Evolutionary conservation across 1,284 basidiomycete genomes (phyloP), one percentile per base, ranked within the genome.

Genomic region (Stereum hirsutum): DNA sequence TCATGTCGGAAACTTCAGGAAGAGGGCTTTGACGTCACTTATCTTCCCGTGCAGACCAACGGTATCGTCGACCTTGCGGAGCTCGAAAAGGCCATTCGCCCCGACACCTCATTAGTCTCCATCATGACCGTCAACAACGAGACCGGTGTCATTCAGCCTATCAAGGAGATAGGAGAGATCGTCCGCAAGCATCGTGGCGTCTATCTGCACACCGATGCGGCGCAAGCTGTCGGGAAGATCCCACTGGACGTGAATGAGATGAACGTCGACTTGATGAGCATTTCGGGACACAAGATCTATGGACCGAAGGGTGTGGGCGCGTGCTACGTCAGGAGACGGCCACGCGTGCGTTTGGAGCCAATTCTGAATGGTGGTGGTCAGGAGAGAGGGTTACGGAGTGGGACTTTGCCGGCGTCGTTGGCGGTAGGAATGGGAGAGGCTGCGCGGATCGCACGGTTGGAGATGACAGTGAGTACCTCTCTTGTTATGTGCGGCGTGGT

Each of bases 91-190:
- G 82, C 92, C 24, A 89, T 97, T 42, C 80, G 89, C 38, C 90
- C 91, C 15, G 87, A 89, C 54, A 89, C 94, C 1, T 84, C 82
- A 5, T 66, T 97, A 7, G 82, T 97, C 32, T 96, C 94, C 8
- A 87, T 99, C 61, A 99, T 99, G 96, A 80, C 89, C 3, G 95
- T 99, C 49, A 99, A 99, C 71, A 99, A 99, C 66, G 96, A 99
- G 69, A 99, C 94, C 6, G 96, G 96, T 39, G 94, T 98, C 49
- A 96, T 99, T 49, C 96, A 99, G 60, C 96, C 96, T 1, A 76
- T 99, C 49, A 88, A 89, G 60, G 93, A 98, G 63, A 99, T 99
- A 51, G 95, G 94, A 20, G 75, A 79, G 4, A 74, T 96, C 24
- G 62, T 90, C 41, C 79, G 83, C 59, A 81, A 88, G 62, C 76